Evolutionary conservation across 495 filamentous ascomycete species (phyloP).

Genomic region (Usnea hakonensis): DNA sequence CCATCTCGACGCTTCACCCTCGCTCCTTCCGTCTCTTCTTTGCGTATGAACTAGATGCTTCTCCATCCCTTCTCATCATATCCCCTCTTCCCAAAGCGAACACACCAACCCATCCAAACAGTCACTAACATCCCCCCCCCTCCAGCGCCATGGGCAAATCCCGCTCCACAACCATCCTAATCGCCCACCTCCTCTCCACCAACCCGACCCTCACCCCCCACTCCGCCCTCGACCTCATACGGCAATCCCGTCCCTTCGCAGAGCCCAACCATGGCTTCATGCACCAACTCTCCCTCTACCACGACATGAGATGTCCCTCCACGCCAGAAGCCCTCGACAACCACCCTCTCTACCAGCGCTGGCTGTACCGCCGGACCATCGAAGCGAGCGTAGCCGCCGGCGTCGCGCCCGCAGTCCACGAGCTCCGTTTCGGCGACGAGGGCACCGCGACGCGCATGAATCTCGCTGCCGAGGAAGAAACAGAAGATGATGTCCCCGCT

Average conservation of each 20-base stretch:
- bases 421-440: constrained; percentile 82
- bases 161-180: constrained; percentile 73
- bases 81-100: neutral
- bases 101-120: neutral
- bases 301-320: constrained; percentile 69
- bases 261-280: constrained; percentile 88
- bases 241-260: constrained; percentile 58
- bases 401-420: constrained; percentile 62
- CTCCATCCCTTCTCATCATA: neutral
- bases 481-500: too few relatives aligned
- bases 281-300: constrained; percentile 77
- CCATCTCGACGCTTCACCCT: too few relatives aligned
- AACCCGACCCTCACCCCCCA: constrained; percentile 32
- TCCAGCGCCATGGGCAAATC: constrained; percentile 95
- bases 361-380: constrained; percentile 75
- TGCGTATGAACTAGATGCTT: too few relatives aligned
- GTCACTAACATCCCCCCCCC: constrained; percentile 28
- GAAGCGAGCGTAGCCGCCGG: constrained; percentile 62
- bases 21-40: neutral
- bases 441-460: constrained; percentile 29
- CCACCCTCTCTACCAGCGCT: constrained; percentile 73
- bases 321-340: constrained; percentile 45
- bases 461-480: constrained; percentile 1
- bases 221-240: constrained; percentile 55
- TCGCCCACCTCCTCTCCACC: constrained; percentile 75